Evolutionary conservation across 495 filamentous ascomycete species (phyloP), one percentile per base, ranked within the genome.

Genomic region (Penicillium pulvis): DNA sequence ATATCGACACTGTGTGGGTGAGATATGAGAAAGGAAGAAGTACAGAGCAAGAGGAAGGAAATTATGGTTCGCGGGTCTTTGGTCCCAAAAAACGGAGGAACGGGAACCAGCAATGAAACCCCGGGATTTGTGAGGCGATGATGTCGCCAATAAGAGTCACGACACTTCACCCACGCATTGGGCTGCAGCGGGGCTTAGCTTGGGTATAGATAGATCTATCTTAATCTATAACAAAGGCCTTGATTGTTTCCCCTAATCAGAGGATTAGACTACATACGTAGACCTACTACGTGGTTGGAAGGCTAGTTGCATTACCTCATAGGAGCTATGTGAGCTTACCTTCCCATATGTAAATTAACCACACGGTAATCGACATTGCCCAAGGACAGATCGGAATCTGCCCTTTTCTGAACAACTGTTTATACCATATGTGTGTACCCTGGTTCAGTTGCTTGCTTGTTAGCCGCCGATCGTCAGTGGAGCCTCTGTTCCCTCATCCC

Each of bases 381-480:
- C 39, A 17, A 41, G 14, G 39, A 41, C 39, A 17, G 16, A 41
- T 41, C 39, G 17, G 14, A 16, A 28, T 26, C 47, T 33, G 12
- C 26, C 17, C 1, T 12, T 36, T 12, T 1, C 4, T 14, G 9
- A 36, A 36, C 12, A 36, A 36, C 12, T 33, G 11, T 20, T 33
- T 43, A 11, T 31, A 16, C 43, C 31, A 26, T 33, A 10, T 17
- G 26, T 60, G 36, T 49, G 55, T 58, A 59, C 62, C 61, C 53
- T 62, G 50, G 68, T 61, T 70, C 30, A 23, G 28, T 36, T 19
- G 33, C 20, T 53, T 50, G 26, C 63, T 64, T 67, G 62, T 71
- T 71, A 76, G 66, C 69, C 69, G 74, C 71, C 64, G 74, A 77
- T 77, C 74, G 72, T 63, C 69, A 69, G 69, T 74, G 74, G 72